Base-by-base conservation (phyloP, 345 rosid genomes). In the Eucalyptus curtisii region DNA sequence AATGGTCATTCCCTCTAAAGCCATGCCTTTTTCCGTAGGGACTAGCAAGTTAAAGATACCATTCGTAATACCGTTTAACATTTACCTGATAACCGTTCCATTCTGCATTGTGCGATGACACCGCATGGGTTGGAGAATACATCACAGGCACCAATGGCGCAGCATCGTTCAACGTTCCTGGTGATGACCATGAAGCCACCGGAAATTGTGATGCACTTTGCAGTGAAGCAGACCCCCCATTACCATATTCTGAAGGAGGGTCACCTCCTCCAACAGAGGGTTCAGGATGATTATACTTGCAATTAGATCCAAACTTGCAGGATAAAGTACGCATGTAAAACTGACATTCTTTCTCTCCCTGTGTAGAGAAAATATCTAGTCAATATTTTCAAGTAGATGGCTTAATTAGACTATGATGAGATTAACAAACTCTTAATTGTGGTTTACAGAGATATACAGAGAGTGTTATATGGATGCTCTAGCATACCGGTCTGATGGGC, bases 281-380 rank as follows among this genome's bases (percentile, higher is more conserved):
- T 92, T 98, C 98, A 30, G 99, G 99, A 95, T 98, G 99, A 91
- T 95, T 94, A 89, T 95, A 98, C 91, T 91, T 95, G 95, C 99
- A 98, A 91, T 89, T 95, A 85, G 95, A 89, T 86, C 96, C 98
- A 91, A 86, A 98, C 90, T 96, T 98, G 94, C 99, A 98, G 89
- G 99, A 96, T 88, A 97, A 99, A 90, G 93, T 96, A 64, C 97
- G 98, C 99, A 98, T 98, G 92, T 95, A 98, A 93, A 91, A 97
- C 13, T 93, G 97, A 87, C 99, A 97, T 89, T 98, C 99, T 89
- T 87, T 93, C 92, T 93, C 98, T 89, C 95, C 97, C 99, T 97
- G 92, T 50, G 27, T 44, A 45, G 42, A 89, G 49, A 86, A 89
- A 20, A 76, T 40, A 76, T 76, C 82, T 76, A 20, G 82, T 76